Evolutionary conservation across 1,284 basidiomycete species (phyloP).

Genomic region (Entoloma clypeatum): DNA sequence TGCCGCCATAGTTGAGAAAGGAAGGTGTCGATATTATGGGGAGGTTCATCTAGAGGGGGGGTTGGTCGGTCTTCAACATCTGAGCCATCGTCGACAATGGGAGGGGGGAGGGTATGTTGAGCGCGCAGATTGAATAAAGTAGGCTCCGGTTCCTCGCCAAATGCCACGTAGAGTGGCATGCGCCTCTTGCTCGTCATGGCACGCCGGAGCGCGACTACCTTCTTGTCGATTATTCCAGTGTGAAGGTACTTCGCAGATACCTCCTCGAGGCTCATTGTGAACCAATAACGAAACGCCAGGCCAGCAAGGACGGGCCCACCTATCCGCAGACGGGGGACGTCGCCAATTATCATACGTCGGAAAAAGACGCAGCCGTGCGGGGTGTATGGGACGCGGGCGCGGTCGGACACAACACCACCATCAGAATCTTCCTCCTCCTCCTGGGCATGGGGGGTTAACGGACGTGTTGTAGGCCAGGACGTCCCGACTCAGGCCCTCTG

Average conservation of each 20-base stretch:
- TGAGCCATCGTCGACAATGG: conserved; percentile 14
- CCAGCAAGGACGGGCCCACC: background rate
- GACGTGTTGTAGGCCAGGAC: no score
- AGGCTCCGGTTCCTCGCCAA: background rate
- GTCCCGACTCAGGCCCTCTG: no score
- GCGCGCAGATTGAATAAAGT: conserved; percentile 5
- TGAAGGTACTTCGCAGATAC: background rate
- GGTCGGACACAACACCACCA: no score
- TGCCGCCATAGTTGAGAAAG: conserved; percentile 21
- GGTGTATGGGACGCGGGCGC: no score
- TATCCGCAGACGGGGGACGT: background rate
- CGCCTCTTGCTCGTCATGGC: conserved; percentile 1
- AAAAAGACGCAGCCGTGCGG: no score
- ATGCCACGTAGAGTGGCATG: background rate
- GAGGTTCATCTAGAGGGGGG: background rate
- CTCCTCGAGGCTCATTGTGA: background rate
- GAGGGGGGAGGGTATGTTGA: conserved; percentile 1
- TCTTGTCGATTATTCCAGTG: background rate
- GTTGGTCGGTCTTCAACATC: conserved; percentile 11
- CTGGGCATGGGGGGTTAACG: no score
- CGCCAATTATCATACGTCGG: no score
- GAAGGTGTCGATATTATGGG: conserved; percentile 9
- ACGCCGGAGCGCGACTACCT: background rate
- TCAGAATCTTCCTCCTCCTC: no score
- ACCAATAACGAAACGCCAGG: background rate